phyloP scores from a whole-genome alignment of 768 basidiomycete genomes.

The Leccinum truebloodii region DNA sequence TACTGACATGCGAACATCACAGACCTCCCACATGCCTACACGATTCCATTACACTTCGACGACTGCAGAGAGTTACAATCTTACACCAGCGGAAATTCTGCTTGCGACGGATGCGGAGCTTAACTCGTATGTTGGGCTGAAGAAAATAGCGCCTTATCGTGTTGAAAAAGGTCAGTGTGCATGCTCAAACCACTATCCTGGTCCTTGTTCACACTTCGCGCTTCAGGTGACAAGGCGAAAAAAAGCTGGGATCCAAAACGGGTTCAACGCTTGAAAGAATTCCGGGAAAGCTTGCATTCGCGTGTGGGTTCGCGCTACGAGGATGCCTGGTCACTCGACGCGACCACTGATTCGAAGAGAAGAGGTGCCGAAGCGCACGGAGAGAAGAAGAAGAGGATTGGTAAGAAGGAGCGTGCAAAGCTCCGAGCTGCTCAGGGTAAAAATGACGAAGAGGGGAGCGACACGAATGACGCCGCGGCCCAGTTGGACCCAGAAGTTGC shows the following conservation, averaged over 20 bases:
- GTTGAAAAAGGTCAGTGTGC: slow-evolving; percentile 39
- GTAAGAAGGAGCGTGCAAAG: slow-evolving; percentile 68
- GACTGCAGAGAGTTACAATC: slow-evolving; percentile 58
- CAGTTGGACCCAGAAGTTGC: background rate
- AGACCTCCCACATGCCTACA: slow-evolving; percentile 90
- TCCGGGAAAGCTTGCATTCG: slow-evolving; percentile 61
- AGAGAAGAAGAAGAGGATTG: slow-evolving; percentile 60
- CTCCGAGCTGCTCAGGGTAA: slow-evolving; percentile 38
- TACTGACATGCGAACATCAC: slow-evolving; percentile 10
- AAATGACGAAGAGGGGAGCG: slow-evolving; percentile 8
- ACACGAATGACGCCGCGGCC: background rate
- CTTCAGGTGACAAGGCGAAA: slow-evolving; percentile 27
- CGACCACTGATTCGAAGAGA: slow-evolving; percentile 1
- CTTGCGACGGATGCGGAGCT: slow-evolving; percentile 91
- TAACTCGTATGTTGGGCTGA: slow-evolving; percentile 87
- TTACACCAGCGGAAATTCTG: slow-evolving; percentile 85
- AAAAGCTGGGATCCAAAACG: slow-evolving; percentile 61
- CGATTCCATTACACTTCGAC: slow-evolving; percentile 90
- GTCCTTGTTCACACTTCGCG: background rate
- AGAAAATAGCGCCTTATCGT: slow-evolving; percentile 90
- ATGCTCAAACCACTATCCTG: slow-evolving; percentile 5
- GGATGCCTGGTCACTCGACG: slow-evolving; percentile 22
- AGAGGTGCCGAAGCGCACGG: slow-evolving; percentile 15
- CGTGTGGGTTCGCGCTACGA: slow-evolving; percentile 33
- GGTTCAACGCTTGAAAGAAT: slow-evolving; percentile 65